phyloP scores from a whole-genome alignment of 192 early-diverging fungal species.

The Kickxella alabastrina region DNA sequence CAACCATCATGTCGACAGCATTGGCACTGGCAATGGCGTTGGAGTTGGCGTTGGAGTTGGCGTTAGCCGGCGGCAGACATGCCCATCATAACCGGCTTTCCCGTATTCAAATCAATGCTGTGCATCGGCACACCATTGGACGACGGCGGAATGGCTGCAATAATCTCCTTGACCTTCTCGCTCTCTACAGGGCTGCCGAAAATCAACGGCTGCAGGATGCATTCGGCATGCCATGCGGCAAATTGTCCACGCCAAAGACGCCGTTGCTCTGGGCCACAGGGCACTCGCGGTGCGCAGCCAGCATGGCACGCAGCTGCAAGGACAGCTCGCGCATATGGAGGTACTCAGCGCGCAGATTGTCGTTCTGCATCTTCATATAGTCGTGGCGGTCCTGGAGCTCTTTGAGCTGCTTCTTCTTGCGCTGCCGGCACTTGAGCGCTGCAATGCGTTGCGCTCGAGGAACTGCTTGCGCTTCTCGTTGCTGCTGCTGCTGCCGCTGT shows the following conservation, averaged over 20 bases:
- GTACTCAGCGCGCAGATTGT: constrained; percentile 28
- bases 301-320: constrained; percentile 68
- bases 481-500: not conserved
- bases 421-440: constrained; percentile 86
- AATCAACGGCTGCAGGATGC: constrained; percentile 25
- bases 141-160: constrained; percentile 36
- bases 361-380: constrained; percentile 40
- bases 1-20: not conserved
- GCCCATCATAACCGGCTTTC: constrained; percentile 4
- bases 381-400: constrained; percentile 64
- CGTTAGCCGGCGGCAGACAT: not conserved
- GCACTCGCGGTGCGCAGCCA: constrained; percentile 77
- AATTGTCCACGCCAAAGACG: constrained; percentile 52
- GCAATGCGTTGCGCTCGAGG: constrained; percentile 86
- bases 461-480: constrained; percentile 82
- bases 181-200: constrained; percentile 11
- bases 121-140: constrained; percentile 32
- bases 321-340: constrained; percentile 65
- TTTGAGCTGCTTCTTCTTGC: constrained; percentile 87
- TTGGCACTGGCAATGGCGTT: not conserved
- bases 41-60: not conserved
- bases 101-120: constrained; percentile 9
- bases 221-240: constrained; percentile 17
- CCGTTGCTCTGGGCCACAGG: constrained; percentile 65
- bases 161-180: constrained; percentile 35